A percentile compares a stretch with the other conserved stretches of the same genome.
These are phyloP conservation scores for Bretschneidera sinensis DNA, from an alignment of 345 rosid genomes.

Conservation along the genomic window DNA sequence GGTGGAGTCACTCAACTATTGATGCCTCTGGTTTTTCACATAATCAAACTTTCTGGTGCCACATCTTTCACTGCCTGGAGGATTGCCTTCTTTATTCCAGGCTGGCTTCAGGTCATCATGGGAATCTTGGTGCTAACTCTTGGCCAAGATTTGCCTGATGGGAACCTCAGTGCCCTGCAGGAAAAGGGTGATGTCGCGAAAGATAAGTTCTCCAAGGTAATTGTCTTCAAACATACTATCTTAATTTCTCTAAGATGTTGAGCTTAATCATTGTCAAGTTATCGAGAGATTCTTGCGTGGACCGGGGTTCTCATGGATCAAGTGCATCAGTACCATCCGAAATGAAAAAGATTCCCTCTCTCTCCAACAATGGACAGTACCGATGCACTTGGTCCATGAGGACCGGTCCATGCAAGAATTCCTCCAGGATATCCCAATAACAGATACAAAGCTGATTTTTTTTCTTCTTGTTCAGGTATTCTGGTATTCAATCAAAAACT, in stretches of 20 bases:
- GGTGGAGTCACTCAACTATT: constrained; percentile 64
- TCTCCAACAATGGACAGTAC: too few relatives aligned
- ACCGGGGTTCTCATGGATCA: too few relatives aligned
- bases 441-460: neutral
- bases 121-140: constrained; percentile 48
- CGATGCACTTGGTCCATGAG: too few relatives aligned
- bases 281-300: too few relatives aligned
- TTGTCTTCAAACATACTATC: neutral
- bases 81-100: constrained; percentile 61
- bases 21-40: constrained; percentile 55
- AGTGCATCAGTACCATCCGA: too few relatives aligned
- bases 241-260: neutral
- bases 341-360: too few relatives aligned
- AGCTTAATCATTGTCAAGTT: too few relatives aligned
- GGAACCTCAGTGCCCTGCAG: constrained; percentile 44
- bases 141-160: constrained; percentile 77
- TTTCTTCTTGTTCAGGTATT: constrained; percentile 27
- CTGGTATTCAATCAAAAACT: constrained; percentile 48
- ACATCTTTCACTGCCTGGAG: constrained; percentile 72
- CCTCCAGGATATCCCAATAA: too few relatives aligned
- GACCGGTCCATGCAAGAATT: too few relatives aligned
- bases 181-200: constrained; percentile 53
- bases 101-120: constrained; percentile 43
- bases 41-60: constrained; percentile 34
- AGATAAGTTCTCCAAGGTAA: constrained; percentile 60